Percentiles rank a stretch among this genome's conserved stretches.
Evolutionary conservation across 2,329 filamentous ascomycete genomes (phyloP).

Genomic region (Penicillium sp.): DNA sequence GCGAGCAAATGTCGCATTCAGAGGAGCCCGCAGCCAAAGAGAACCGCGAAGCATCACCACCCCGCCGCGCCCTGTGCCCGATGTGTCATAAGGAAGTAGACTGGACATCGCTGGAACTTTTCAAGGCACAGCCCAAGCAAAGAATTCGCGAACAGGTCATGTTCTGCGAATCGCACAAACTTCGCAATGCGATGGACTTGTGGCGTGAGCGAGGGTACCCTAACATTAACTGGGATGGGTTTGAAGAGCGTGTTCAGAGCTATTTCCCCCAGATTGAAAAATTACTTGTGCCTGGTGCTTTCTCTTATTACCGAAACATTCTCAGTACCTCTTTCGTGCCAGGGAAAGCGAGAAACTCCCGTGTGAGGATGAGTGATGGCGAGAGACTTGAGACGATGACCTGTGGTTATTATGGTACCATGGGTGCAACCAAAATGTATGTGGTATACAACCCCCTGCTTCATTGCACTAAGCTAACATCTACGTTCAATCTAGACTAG

Average conservation of each 20-base stretch:
- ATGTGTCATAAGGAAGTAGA: constrained; percentile 58
- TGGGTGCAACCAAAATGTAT: constrained; percentile 63
- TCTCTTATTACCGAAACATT: constrained; percentile 53
- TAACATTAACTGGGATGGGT: constrained; percentile 56
- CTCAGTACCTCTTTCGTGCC: constrained; percentile 49
- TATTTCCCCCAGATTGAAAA: constrained; percentile 50
- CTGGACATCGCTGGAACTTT: constrained; percentile 46
- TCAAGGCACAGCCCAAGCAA: constrained; percentile 34
- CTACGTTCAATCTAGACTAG: constrained; percentile 25
- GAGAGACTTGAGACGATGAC: constrained; percentile 47
- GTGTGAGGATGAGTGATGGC: constrained; percentile 42
- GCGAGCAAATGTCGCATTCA: constrained; percentile 13
- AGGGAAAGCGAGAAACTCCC: constrained; percentile 53
- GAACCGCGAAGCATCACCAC: constrained; percentile 6
- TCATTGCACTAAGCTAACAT: background rate
- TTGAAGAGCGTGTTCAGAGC: constrained; percentile 51
- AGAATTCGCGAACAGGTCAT: constrained; percentile 32
- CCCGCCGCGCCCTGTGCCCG: constrained; percentile 46
- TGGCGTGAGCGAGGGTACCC: constrained; percentile 57
- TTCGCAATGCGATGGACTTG: constrained; percentile 43
- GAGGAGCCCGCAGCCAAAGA: constrained; percentile 7
- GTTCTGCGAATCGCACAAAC: constrained; percentile 59
- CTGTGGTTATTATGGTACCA: constrained; percentile 75
- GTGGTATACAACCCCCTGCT: background rate
- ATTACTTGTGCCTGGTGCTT: constrained; percentile 47